Base-by-base conservation (phyloP, 306 rosid genomes). In the Gillenia trifoliata region DNA sequence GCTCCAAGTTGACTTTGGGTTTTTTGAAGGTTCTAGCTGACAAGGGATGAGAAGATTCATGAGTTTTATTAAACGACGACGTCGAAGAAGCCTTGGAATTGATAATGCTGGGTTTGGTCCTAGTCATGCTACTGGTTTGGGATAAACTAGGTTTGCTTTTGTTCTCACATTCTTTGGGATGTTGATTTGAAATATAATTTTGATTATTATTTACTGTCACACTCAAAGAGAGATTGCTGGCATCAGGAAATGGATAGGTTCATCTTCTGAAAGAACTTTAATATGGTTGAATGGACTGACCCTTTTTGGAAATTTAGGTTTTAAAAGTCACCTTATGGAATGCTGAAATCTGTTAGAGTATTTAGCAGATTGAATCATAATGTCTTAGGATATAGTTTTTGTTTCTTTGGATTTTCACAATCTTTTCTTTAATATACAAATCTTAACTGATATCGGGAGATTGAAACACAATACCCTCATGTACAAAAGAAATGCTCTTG, bases 1-100 rank as follows among this genome's bases (percentile, higher is more conserved):
- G 72, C 68, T 79, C 88, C 89, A 88, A 1, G 38, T 60, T n/a
- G 79, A 45, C 40, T 43, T 66, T 4, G 63, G 38, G 26, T 41
- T 59, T n/a, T 63, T 45, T 68, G 68, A 73, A 75, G 72, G 74
- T 76, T 66, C 77, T 76, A 45, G 80, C 33, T 31, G 84, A 78
- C 17, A 55, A 65, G 75, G 72, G 26, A 25, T 26, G 64, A 25
- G 31, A 11, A 36, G 54, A 47, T 3, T 57, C 31, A 55, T 9
- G 29, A n/a, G 10, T n/a, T 20, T 55, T n/a, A 55, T 55, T 9
- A 49, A 19, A 49, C 7, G 54, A 4, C 13, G n/a, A 49, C 1
- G 8, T 13, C 13, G 54, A 49, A 12, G 54, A 15, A 49, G 28
- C 10, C 55, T 28, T 33, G 13, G 56, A 60, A 52, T 66, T 73